Base-by-base conservation (phyloP, 2,329 filamentous ascomycete genomes). In the Aquanectria penicillioides region DNA sequence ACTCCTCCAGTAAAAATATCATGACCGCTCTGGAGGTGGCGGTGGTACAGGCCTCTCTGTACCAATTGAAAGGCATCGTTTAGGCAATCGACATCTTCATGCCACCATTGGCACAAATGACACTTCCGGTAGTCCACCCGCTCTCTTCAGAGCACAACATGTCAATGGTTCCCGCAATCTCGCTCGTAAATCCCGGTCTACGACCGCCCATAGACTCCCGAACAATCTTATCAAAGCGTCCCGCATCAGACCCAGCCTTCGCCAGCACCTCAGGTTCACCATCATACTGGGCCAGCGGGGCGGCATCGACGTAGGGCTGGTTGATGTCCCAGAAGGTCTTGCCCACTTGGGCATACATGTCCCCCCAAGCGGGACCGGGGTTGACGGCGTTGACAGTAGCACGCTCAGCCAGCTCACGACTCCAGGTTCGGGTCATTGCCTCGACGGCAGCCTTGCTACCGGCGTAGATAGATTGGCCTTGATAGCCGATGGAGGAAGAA, bases 101-200 rank as follows among this genome's bases (percentile, higher is more conserved):
- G 9, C 78, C 77, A 3, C 89, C 89, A 67, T 91, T 91, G 12
- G 88, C 88, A 74, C 86, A 90, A n/a, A 92, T 81, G 26, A 91
- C 84, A 69, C 85, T 89, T 4, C 89, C 89, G 1, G 89, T 92
- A 57, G 86, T 88, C 88, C 89, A 92, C 2, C 81, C 84, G 33
- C 81, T 82, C 73, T 92, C 89, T 10, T 82, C 81, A 6, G 83
- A 84, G 71, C 89, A 91, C 34, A 92, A 77, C 88, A 92, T 90
- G 8, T 83, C 89, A 41, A 92, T 85, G 5, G 89, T 84, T 2
- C 88, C 89, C 0, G 89, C 89, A 74, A 92, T 81, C 75, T 92
- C 89, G 34, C 59, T 61, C 7, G 72, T 72, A 48, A 77, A 76
- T 2, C 72, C 75, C 1, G 75, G 75, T 20, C 75, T 59, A 51